Evolutionary conservation across 1,284 basidiomycete genomes (phyloP), one percentile per base, ranked within the genome.

Genomic region (Wallemia ichthyophaga): DNA sequence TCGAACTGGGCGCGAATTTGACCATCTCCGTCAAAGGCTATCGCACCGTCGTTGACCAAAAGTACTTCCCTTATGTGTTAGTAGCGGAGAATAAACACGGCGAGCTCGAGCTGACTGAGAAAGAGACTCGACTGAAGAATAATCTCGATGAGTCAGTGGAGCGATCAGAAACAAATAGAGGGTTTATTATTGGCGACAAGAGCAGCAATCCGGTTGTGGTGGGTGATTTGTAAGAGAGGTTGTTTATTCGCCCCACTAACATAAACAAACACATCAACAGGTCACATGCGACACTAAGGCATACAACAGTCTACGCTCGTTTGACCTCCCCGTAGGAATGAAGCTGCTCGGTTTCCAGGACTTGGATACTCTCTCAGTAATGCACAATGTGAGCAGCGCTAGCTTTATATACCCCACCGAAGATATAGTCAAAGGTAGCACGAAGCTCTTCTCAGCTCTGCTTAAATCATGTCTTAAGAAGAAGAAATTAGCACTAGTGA

Each of bases 331-430:
- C 15, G 60, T 53, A 37, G 80, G 80, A 5, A 79, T 98, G 67
- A 86, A 82, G 68, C 77, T 98, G 2, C 77, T 99, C 24, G 94
- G 92, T 1, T 98, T 96, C 74, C 86, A 91, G 68, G 74, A 81
- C 61, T 73, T 75, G n/a, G 68, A 71, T 2, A 76, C 82, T 61
- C 74, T 96, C 0, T 70, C 71, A 0, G 83, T 88, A 63, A 81
- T 88, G 68, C 85, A 94, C 67, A 92, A 92, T 64, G 72, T 94
- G 65, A 92, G 88, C 67, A 88, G 94, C 69, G 80, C 87, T 0
- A 72, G 79, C 59, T 98, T 98, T 67, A 78, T 98, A 62, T 88
- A 89, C 68, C 94, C 92, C 0, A 83, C 92, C 64, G 92, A 98
- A 67, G 63, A 88, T 83, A 71, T 78, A 31, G 91, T 83, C 69